Evolutionary conservation across 305 asterid species (phyloP).

Genomic region (Petunia hybrid): DNA sequence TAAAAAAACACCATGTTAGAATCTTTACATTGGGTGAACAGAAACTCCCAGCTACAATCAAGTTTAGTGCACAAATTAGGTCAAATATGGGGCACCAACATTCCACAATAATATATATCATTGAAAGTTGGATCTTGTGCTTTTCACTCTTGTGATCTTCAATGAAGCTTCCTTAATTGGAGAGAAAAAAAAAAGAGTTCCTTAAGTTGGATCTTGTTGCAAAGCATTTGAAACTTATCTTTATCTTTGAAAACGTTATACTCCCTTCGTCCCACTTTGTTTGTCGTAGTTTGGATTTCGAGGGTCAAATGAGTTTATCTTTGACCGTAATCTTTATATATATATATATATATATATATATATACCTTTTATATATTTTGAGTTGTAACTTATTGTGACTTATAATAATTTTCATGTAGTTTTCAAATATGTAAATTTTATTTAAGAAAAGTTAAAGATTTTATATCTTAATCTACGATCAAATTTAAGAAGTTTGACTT

Average conservation of each 20-base stretch:
- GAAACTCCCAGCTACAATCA: constrained; percentile 21
- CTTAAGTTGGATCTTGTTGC: neutral
- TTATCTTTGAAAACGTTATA: neutral
- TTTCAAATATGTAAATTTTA: no score
- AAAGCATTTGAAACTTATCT: constrained; percentile 15
- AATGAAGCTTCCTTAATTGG: constrained; percentile 15
- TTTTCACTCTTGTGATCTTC: constrained; percentile 22
- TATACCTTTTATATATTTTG: no score
- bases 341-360: no score
- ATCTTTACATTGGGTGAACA: constrained; percentile 36
- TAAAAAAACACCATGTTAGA: constrained; percentile 30
- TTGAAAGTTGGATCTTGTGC: constrained; percentile 29
- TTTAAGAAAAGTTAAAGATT: no score
- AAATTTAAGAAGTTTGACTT: no score
- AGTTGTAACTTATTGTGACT: no score
- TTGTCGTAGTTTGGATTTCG: no score
- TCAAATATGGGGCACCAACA: constrained; percentile 21
- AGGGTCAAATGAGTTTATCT: no score
- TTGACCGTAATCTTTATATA: no score
- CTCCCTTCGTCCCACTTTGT: no score
- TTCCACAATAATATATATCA: neutral
- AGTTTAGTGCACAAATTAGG: constrained; percentile 39
- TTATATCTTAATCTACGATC: no score
- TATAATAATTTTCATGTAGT: no score
- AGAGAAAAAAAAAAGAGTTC: constrained; percentile 18